Evolutionary conservation across 1,284 basidiomycete species (phyloP).

Genomic region (Trichosporon faecale): DNA sequence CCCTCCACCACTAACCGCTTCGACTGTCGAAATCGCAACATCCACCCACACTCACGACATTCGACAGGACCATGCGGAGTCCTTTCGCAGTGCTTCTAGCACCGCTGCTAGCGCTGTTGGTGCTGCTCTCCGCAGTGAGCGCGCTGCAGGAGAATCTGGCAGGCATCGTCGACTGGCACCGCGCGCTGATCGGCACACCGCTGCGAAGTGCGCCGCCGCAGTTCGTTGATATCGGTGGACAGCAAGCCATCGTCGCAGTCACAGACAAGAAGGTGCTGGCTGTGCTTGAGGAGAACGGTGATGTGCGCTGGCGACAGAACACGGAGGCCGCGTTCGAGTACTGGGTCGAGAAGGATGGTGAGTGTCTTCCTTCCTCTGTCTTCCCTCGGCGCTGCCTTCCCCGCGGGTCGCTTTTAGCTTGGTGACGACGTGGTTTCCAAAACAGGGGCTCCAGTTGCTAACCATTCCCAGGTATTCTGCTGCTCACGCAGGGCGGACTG

Average conservation of each 20-base stretch:
- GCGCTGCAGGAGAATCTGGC: slow-evolving; percentile 53
- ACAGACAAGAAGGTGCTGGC: slow-evolving; percentile 76
- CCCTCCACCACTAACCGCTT: not conserved
- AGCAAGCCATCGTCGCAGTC: slow-evolving; percentile 56
- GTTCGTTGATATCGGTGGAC: slow-evolving; percentile 28
- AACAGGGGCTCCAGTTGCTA: not conserved
- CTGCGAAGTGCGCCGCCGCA: slow-evolving; percentile 51
- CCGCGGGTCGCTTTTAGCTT: no score
- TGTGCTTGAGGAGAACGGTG: slow-evolving; percentile 69
- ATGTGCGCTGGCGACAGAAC: slow-evolving; percentile 48
- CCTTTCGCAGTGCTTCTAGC: not conserved
- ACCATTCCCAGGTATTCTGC: slow-evolving; percentile 59
- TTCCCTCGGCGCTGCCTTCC: no score
- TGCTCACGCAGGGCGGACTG: slow-evolving; percentile 60
- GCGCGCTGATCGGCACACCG: slow-evolving; percentile 68
- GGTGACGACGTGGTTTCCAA: no score
- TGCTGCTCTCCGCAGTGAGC: slow-evolving; percentile 15
- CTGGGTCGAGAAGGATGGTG: slow-evolving; percentile 62
- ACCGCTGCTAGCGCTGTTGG: slow-evolving; percentile 6
- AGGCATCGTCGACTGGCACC: slow-evolving; percentile 84
- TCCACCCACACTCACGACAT: not conserved
- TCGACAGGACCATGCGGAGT: slow-evolving; percentile 2
- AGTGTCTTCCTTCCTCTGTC: slow-evolving; percentile 19
- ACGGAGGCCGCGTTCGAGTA: slow-evolving; percentile 48
- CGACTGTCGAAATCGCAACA: not conserved